Evolutionary conservation across 352 stramenopile genomes (phyloP), one percentile per base, ranked within the genome.

Genomic region (Blastocystis sp.): DNA sequence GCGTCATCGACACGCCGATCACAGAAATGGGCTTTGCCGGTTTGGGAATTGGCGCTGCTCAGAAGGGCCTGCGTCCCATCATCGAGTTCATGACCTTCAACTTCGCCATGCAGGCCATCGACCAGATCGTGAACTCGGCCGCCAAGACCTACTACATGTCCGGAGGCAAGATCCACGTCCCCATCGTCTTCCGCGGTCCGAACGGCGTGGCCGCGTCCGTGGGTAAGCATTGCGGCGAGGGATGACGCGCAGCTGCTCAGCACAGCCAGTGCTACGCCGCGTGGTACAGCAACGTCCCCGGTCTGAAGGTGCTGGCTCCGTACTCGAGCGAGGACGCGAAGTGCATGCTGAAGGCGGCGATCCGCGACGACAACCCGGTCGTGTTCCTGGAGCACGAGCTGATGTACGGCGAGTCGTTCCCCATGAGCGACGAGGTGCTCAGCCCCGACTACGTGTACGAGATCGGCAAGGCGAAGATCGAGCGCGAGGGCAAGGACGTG

Each of bases 31-130:
- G 96, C 55, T 98, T 98, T 91, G 95, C 95, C 29, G 95, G 95
- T 71, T 92, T 99, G 41, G 96, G 95, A 45, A 92, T 98, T 50
- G 96, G 96, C 66, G 94, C 96, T 55, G 94, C 97, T 63, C 98
- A 98, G 93, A 96, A 99, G 92, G 95, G 97, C 93, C 94, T 98
- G 16, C 95, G 96, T 92, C 98, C 98, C 55, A 95, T 99, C 66
- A 94, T 99, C 31, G 98, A 99, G 94, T 99, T 99, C 93, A 99
- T 99, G 98, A 99, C 97, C 35, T 99, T 98, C 92, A 99, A 99
- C 93, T 99, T 99, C 92, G 96, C 96, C 85, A 98, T 99, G 95
- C 97, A 99, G 91, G 97, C 97, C 39, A 99, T 99, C 91, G 97
- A 99, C 94, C 97, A 99, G 92, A 98, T 99, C 91, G 94, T 99